Evolutionary conservation across 2,329 filamentous ascomycete species (phyloP).

Genomic region (Teratosphaeria pseudoeucalypti): DNA sequence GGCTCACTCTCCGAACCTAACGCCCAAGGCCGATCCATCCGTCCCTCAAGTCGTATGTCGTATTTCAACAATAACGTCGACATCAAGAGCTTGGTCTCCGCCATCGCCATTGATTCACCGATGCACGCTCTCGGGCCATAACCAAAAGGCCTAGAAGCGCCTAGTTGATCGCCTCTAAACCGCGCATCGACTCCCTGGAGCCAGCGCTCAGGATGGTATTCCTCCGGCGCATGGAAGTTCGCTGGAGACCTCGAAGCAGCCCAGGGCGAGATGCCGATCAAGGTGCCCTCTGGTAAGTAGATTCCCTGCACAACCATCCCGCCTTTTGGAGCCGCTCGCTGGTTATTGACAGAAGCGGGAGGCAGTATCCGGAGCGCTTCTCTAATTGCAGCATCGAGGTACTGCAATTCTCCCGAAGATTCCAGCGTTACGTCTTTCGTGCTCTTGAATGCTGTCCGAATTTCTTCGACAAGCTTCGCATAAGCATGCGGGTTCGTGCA

Average conservation of each 20-base stretch:
- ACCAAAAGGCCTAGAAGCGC: not conserved
- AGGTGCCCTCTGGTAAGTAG: not conserved
- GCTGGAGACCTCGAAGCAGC: not conserved
- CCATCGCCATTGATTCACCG: not conserved
- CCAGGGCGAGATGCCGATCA: not conserved
- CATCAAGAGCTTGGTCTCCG: too few relatives aligned
- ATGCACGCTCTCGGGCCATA: not conserved
- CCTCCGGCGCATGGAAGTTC: not conserved
- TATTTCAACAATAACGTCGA: not conserved
- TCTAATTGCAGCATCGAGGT: not conserved
- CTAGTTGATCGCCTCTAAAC: not conserved
- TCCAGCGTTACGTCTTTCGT: not conserved
- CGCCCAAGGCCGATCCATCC: too few relatives aligned
- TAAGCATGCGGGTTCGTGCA: not conserved
- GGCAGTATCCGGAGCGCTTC: not conserved
- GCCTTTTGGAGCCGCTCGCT: not conserved
- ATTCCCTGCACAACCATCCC: not conserved
- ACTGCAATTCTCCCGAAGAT: not conserved
- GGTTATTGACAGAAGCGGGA: not conserved
- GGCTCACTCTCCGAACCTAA: too few relatives aligned
- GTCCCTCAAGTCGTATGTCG: too few relatives aligned
- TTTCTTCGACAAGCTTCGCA: not conserved
- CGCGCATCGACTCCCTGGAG: not conserved
- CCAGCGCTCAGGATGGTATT: not conserved
- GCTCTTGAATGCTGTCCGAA: not conserved